Evolutionary conservation across 768 basidiomycete genomes (phyloP).

Genomic region (Boletus bicolor): DNA sequence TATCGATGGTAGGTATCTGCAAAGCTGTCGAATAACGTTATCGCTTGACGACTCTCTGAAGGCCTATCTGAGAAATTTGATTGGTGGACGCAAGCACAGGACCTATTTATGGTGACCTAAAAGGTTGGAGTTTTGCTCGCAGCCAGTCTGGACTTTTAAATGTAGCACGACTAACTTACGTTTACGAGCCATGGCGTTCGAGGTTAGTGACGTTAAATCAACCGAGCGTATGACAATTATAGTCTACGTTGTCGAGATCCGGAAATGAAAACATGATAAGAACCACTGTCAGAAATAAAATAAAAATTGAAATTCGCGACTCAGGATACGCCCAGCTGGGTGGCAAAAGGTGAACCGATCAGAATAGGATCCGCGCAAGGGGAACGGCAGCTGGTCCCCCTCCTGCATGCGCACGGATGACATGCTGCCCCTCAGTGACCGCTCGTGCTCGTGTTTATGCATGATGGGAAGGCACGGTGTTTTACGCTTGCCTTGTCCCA

Average conservation of each 20-base stretch:
- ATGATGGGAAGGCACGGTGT: conserved; percentile 25
- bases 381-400: background rate
- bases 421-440: conserved; percentile 12
- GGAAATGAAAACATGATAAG: conserved; percentile 23
- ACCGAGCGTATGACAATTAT: conserved; percentile 11
- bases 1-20: background rate
- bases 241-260: conserved; percentile 7
- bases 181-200: conserved; percentile 6
- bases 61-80: no score
- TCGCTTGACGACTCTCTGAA: no score
- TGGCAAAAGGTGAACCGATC: conserved; percentile 14
- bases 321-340: background rate
- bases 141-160: no score
- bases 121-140: no score
- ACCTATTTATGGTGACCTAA: no score
- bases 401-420: conserved; percentile 12
- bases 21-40: no score
- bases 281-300: conserved; percentile 7
- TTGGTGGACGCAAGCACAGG: no score
- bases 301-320: conserved; percentile 6
- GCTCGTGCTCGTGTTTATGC: conserved; percentile 8
- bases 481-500: conserved; percentile 11
- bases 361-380: conserved; percentile 12
- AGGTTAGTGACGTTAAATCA: conserved; percentile 12
- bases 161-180: conserved; percentile 12